Percentiles rank a stretch among this genome's conserved stretches.
Evolutionary conservation across 257 asterid genomes (phyloP).

Genomic region (Ligustrum vulgare): DNA sequence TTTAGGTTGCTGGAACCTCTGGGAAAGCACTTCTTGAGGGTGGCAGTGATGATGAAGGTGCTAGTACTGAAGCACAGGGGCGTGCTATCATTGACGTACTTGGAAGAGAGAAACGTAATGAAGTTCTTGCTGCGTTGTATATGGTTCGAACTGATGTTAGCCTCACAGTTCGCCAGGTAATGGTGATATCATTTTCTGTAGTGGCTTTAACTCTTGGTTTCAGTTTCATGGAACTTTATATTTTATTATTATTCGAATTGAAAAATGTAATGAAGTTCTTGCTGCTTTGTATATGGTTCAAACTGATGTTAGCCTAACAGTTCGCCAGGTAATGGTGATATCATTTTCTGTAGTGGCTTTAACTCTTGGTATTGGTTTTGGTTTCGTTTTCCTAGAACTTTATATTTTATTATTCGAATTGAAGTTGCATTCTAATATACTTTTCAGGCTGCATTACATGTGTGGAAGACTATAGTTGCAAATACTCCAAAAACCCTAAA

Average conservation of each 20-base stretch:
- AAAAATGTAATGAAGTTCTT: constrained; percentile 94
- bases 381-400: constrained; percentile 21
- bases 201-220: constrained; percentile 24
- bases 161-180: constrained; percentile 95
- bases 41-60: constrained; percentile 99
- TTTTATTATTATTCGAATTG: constrained; percentile 15
- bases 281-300: constrained; percentile 99
- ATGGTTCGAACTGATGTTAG: constrained; percentile 99
- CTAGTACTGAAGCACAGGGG: constrained; percentile 99
- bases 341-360: constrained; percentile 25
- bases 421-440: constrained; percentile 21
- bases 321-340: constrained; percentile 80
- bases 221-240: too few species aligned
- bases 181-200: constrained; percentile 16
- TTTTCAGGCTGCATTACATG: constrained; percentile 94
- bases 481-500: constrained; percentile 96
- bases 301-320: constrained; percentile 89
- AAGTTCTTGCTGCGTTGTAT: constrained; percentile 97
- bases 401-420: constrained; percentile 14
- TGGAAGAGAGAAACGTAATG: constrained; percentile 94
- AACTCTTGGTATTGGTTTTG: constrained; percentile 15
- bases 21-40: constrained; percentile 99
- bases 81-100: constrained; percentile 98
- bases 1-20: constrained; percentile 98
- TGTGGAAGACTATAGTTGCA: constrained; percentile 98